These are phyloP conservation scores for Tilletia walkeri DNA, from an alignment of 1,284 basidiomycete genomes.

Conservation along the genomic window DNA sequence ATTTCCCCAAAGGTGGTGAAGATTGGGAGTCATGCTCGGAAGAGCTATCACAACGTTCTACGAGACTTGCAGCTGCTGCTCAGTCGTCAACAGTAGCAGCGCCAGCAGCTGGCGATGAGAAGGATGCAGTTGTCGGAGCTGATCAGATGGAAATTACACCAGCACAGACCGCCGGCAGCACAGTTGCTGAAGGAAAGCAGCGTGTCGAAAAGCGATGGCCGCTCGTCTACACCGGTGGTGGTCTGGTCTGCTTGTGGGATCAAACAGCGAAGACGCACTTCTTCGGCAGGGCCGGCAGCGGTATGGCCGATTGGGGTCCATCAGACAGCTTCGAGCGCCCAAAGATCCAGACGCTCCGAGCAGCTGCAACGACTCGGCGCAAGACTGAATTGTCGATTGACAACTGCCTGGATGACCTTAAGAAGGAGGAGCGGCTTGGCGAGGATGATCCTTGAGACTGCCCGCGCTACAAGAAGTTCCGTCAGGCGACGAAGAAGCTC, in stretches of 20 bases:
- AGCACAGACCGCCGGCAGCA: constrained; percentile 47
- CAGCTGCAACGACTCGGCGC: constrained; percentile 57
- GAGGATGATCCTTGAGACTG: constrained; percentile 99
- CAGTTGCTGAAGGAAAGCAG: constrained; percentile 20
- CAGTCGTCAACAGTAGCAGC: not conserved
- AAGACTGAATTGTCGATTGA: constrained; percentile 72
- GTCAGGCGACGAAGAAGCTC: constrained; percentile 96
- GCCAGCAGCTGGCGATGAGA: not conserved
- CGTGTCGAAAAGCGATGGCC: constrained; percentile 29
- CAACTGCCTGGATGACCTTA: constrained; percentile 94
- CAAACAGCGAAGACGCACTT: constrained; percentile 66
- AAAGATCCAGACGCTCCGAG: constrained; percentile 60
- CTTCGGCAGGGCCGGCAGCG: constrained; percentile 58
- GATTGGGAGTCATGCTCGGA: constrained; percentile 20
- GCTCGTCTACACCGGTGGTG: constrained; percentile 72
- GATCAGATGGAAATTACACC: constrained; percentile 24
- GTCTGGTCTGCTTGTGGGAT: constrained; percentile 79
- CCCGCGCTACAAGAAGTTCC: constrained; percentile 92
- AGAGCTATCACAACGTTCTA: constrained; percentile 31
- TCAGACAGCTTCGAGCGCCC: constrained; percentile 67
- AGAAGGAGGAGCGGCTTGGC: constrained; percentile 87
- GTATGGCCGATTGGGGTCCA: constrained; percentile 35
- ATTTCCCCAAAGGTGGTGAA: constrained; percentile 2
- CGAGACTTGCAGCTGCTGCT: constrained; percentile 23
- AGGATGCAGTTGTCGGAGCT: constrained; percentile 1